Percentiles rank a stretch among this genome's conserved stretches.
Conservation (phyloP, 768 basidiomycete genomes). For the Suillus paluster region DNA sequence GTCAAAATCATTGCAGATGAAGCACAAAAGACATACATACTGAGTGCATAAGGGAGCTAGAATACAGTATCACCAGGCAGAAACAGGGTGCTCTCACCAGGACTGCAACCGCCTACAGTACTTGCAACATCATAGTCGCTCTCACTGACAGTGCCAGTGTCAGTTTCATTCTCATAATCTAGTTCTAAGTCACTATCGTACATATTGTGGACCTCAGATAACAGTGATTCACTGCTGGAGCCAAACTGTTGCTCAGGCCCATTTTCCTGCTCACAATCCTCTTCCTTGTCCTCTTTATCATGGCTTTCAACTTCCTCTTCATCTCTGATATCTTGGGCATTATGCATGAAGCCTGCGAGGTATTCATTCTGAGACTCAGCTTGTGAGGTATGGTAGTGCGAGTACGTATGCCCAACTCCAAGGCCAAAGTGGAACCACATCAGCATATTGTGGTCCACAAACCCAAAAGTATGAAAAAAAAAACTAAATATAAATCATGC, state of each 20-base stretch:
- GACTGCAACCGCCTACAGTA: conserved; percentile 72
- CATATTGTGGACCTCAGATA: background rate
- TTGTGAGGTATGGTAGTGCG: too few species aligned
- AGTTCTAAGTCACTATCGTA: background rate
- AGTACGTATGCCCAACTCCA: too few species aligned
- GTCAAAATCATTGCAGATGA: conserved; percentile 15
- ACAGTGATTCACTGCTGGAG: background rate
- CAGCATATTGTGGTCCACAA: too few species aligned
- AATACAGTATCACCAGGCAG: conserved; percentile 89
- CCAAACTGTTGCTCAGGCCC: background rate
- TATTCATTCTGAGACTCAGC: too few species aligned
- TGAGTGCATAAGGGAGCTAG: conserved; percentile 93
- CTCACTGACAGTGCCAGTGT: conserved; percentile 77
- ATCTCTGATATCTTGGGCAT: too few species aligned
- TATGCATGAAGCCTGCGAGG: too few species aligned
- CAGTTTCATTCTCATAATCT: conserved; percentile 45
- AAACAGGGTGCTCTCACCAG: conserved; percentile 88
- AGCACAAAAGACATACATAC: conserved; percentile 48
- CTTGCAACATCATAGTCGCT: conserved; percentile 87
- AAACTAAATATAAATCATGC: too few species aligned
- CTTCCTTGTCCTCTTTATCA: background rate
- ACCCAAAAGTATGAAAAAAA: too few species aligned
- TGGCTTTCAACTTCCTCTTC: too few species aligned
- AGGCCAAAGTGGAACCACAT: too few species aligned
- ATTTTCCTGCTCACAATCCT: background rate